phyloP scores from a whole-genome alignment of 2,329 filamentous ascomycete species.

The Onygenales sp. region DNA sequence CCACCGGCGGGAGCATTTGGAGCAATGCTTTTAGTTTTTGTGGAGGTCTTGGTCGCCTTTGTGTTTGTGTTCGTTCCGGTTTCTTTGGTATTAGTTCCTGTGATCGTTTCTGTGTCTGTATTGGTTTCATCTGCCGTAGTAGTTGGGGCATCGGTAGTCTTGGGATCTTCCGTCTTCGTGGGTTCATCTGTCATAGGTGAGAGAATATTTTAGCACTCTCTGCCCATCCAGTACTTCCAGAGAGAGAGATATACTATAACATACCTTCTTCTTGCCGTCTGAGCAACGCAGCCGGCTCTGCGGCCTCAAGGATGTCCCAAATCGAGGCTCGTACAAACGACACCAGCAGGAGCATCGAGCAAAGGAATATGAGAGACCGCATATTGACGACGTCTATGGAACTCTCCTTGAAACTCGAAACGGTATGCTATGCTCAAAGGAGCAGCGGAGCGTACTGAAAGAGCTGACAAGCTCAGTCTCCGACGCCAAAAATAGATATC shows the following conservation, averaged over 20 bases:
- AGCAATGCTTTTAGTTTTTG: slow-evolving; percentile 33
- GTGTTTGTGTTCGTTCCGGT: slow-evolving; percentile 15
- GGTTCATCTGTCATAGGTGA: slow-evolving; percentile 13
- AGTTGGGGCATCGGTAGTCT: slow-evolving; percentile 10
- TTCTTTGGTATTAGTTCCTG: slow-evolving; percentile 8
- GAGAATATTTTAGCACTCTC: no score
- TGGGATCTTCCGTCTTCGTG: slow-evolving; percentile 10
- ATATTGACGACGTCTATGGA: slow-evolving; percentile 16
- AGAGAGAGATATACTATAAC: slow-evolving; percentile 7
- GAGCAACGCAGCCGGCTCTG: slow-evolving; percentile 13
- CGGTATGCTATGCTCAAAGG: not conserved
- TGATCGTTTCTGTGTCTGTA: slow-evolving; percentile 10
- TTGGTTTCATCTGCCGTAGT: slow-evolving; percentile 7
- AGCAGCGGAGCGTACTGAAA: not conserved
- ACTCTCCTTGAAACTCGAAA: slow-evolving; percentile 3
- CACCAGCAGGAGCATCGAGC: slow-evolving; percentile 23
- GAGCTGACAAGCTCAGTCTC: not conserved
- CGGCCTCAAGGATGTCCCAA: slow-evolving; percentile 11
- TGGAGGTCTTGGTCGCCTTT: slow-evolving; percentile 14
- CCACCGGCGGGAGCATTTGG: slow-evolving; percentile 48
- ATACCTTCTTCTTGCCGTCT: slow-evolving; percentile 18
- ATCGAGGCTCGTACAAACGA: slow-evolving; percentile 23
- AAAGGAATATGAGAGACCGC: slow-evolving; percentile 24
- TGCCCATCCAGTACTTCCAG: not conserved
- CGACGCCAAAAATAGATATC: not conserved